phyloP scores from a whole-genome alignment of 2,329 filamentous ascomycete genomes.

The Calonectria henricotiae region DNA sequence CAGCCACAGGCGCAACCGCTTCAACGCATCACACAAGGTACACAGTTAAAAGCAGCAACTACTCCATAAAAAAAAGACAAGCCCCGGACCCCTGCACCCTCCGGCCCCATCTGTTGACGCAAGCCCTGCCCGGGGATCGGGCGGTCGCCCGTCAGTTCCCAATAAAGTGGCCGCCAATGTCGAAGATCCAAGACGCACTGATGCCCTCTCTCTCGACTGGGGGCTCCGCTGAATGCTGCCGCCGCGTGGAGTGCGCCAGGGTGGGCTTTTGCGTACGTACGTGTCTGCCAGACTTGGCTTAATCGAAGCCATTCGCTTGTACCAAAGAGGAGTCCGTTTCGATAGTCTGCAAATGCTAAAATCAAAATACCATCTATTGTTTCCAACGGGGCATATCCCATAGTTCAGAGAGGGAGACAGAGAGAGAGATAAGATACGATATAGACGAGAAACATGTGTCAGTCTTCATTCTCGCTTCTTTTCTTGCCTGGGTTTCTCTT shows the following conservation, averaged over 20 bases:
- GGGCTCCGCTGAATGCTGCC: neutral
- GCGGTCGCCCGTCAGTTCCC: conserved; percentile 39
- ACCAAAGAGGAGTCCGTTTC: neutral
- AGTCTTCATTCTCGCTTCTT: neutral
- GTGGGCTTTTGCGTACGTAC: conserved; percentile 33
- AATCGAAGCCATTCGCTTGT: neutral
- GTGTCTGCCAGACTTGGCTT: neutral
- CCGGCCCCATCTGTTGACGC: conserved; percentile 37
- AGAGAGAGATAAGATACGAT: neutral
- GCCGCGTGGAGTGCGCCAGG: conserved; percentile 17
- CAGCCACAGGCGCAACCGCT: neutral
- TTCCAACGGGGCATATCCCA: neutral
- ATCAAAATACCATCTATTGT: too few relatives aligned
- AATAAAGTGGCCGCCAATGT: conserved; percentile 25
- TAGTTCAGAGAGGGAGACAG: neutral
- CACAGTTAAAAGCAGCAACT: conserved; percentile 2
- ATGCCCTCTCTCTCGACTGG: neutral
- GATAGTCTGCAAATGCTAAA: neutral
- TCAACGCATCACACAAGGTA: neutral
- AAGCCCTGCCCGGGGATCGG: conserved; percentile 41
- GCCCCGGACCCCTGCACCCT: conserved; percentile 10
- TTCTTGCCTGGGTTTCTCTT: neutral
- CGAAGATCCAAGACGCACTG: conserved; percentile 14
- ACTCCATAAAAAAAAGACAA: neutral
- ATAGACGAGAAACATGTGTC: conserved; percentile 18